Conservation (phyloP, 148 eudicot species). For the Rhododendron vialii region DNA sequence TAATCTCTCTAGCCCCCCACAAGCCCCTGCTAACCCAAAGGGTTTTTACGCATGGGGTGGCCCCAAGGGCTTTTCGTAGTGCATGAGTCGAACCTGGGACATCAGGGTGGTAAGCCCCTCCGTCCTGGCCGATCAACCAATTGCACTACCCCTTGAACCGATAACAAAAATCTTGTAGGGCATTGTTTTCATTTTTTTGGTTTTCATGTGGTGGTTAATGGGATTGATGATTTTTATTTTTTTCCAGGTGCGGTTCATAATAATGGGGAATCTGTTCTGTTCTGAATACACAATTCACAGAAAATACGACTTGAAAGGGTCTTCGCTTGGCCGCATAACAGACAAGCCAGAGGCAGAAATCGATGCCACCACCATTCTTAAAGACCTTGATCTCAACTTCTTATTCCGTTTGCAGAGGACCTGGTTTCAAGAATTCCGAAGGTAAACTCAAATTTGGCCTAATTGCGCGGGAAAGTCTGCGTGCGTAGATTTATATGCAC, state of each 20-base stretch:
- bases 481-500: neutral
- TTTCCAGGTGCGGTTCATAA: constrained; percentile 77
- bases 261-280: constrained; percentile 94
- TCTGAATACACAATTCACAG: constrained; percentile 70
- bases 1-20: no score
- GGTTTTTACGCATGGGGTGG: no score
- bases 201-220: neutral
- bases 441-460: constrained; percentile 26
- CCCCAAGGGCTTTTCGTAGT: no score
- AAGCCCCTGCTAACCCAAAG: no score
- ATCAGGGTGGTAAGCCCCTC: no score
- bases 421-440: constrained; percentile 95
- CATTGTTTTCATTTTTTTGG: neutral
- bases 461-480: neutral
- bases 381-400: constrained; percentile 94
- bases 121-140: no score
- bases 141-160: neutral
- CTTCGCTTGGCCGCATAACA: constrained; percentile 88
- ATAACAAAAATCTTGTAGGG: neutral
- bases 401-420: constrained; percentile 70
- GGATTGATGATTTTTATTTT: neutral
- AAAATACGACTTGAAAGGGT: constrained; percentile 91
- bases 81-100: no score
- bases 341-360: constrained; percentile 83
- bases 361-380: constrained; percentile 83